Percentiles rank a stretch among this genome's conserved stretches.
These are phyloP conservation scores for Cryphonectria radicalis DNA, from an alignment of 2,329 filamentous ascomycete species.

Conservation along the genomic window DNA sequence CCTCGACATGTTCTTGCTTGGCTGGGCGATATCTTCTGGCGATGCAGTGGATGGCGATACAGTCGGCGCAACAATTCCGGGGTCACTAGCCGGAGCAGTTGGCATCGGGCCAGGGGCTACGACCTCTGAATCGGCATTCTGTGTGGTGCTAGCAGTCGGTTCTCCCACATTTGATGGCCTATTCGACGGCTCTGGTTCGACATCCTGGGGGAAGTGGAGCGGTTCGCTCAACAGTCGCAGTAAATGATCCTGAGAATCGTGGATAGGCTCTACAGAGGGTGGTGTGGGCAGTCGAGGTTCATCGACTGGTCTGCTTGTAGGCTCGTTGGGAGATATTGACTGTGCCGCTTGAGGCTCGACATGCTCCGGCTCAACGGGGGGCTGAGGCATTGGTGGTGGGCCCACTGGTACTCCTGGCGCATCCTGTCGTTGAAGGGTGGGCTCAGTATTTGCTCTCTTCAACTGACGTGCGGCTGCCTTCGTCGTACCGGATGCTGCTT, in stretches of 20 bases:
- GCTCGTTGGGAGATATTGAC: not conserved
- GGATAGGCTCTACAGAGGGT: conserved; percentile 10
- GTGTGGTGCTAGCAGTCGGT: conserved; percentile 31
- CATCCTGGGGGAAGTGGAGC: not conserved
- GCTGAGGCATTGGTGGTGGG: conserved; percentile 23
- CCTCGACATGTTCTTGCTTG: conserved; percentile 67
- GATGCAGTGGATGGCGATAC: conserved; percentile 44
- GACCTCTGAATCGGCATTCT: conserved; percentile 31
- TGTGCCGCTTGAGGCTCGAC: not conserved
- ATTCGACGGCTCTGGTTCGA: conserved; percentile 12
- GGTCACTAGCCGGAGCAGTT: conserved; percentile 53
- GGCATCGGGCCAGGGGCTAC: conserved; percentile 34
- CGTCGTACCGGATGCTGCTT: conserved; percentile 26
- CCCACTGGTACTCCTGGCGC: conserved; percentile 11
- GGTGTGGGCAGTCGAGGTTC: conserved; percentile 11
- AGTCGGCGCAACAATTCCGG: conserved; percentile 39
- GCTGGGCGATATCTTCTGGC: conserved; percentile 47
- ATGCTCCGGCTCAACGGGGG: conserved; percentile 2
- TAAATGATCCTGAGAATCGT: conserved; percentile 21
- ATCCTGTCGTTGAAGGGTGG: conserved; percentile 29
- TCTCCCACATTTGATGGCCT: conserved; percentile 26
- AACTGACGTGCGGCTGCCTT: conserved; percentile 27
- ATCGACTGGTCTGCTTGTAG: not conserved
- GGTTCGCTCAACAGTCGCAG: conserved; percentile 24
- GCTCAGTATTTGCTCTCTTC: conserved; percentile 32